Base-by-base conservation (phyloP, 2,329 filamentous ascomycete species). In the Pseudogymnoascus sp. region DNA sequence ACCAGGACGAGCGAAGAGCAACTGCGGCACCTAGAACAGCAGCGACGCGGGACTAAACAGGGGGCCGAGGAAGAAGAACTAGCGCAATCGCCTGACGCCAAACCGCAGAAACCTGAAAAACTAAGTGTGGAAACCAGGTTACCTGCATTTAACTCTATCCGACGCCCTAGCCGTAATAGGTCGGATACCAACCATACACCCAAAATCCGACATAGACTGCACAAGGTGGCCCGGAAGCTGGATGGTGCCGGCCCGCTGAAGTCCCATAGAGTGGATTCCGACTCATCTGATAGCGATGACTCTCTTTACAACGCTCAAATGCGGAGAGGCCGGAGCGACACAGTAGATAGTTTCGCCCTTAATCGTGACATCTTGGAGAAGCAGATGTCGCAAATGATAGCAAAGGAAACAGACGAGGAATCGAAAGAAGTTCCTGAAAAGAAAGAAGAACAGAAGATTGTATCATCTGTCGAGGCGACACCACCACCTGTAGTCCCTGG, bases 311-410 rank as follows among this genome's bases (percentile, higher is more conserved):
- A 53, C 68, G 63, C 6, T 64, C 75, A 75, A 26, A 76, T 72
- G 59, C 73, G 72, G 66, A 73, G 76, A 60, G 73, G 69, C 22
- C 78, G 79, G 38, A 77, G 73, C 14, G 79, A 77, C 10, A 84
- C 81, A 1, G 76, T 61, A 4, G 70, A 72, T 38, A 70, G 68
- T 80, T 62, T 78, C 56, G 81, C 78, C 66, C 78, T 74, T 50
- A 78, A 77, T 24, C 81, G 79, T 65, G 81, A 84, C 63, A 74
- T 86, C 11, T 73, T 87, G 11, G 82, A 85, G 65, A 85, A 83
- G 70, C 84, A 86, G 69, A 86, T 87, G 83, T 74, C 81, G 64
- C 83, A 86, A 63, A 82, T 85, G 76, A 78, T 86, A 65, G 81
- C 81, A 5, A 79, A 79, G 65, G 84, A 87, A 70, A 78, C 78